phyloP scores from a whole-genome alignment of 768 basidiomycete species.

The Rhizopogon sp. region DNA sequence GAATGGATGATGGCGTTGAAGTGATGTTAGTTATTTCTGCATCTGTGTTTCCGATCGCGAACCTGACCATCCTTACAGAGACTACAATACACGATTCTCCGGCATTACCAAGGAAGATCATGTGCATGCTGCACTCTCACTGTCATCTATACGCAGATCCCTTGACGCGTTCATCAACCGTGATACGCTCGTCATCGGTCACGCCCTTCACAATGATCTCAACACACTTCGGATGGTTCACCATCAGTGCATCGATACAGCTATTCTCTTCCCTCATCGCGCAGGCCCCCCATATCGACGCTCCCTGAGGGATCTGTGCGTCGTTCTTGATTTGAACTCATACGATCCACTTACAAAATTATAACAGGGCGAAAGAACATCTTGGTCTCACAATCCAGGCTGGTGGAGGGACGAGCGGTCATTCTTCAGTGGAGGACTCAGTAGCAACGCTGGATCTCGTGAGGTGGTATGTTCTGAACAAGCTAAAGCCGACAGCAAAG shows the following conservation, averaged over 20 bases:
- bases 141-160: conserved; percentile 60
- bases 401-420: conserved; percentile 69
- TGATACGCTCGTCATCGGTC: conserved; percentile 85
- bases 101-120: conserved; percentile 62
- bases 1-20: conserved; percentile 76
- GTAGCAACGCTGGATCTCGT: conserved; percentile 85
- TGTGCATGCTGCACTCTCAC: conserved; percentile 59
- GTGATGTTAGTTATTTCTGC: conserved; percentile 51
- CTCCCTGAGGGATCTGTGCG: conserved; percentile 77
- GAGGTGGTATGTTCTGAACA: conserved; percentile 73
- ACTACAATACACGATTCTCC: conserved; percentile 90
- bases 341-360: conserved; percentile 6
- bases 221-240: conserved; percentile 88
- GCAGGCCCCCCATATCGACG: conserved; percentile 72
- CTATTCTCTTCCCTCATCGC: conserved; percentile 80
- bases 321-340: background rate
- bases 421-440: conserved; percentile 90
- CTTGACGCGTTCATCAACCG: conserved; percentile 69
- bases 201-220: conserved; percentile 91
- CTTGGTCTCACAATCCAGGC: conserved; percentile 80
- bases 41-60: background rate
- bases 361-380: conserved; percentile 72
- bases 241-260: conserved; percentile 81
- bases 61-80: conserved; percentile 40
- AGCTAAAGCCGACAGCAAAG: conserved; percentile 29